Evolutionary conservation across 345 rosid species (phyloP).

Genomic region (Brassica carinata): DNA sequence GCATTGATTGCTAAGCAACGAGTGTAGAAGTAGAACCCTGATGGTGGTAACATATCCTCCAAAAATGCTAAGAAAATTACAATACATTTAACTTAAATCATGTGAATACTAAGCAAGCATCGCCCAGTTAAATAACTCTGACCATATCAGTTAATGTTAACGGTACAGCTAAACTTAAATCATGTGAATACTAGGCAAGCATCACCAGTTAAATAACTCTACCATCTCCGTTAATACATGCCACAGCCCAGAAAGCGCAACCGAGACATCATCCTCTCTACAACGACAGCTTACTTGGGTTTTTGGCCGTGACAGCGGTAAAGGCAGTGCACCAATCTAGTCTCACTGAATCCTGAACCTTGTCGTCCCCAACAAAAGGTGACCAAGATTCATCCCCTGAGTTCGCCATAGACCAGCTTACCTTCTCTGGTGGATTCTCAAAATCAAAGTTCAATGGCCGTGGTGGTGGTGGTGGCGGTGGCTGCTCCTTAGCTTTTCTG

Average conservation of each 20-base stretch:
- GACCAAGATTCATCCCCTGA: slow-evolving; percentile 48
- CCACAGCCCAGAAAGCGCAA: neutral
- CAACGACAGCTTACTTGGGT: slow-evolving; percentile 26
- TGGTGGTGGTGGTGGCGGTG: neutral
- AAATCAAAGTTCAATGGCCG: slow-evolving; percentile 52
- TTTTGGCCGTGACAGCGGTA: slow-evolving; percentile 33
- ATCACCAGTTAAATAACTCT: neutral
- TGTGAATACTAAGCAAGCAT: slow-evolving; percentile 7
- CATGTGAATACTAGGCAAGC: slow-evolving; percentile 4
- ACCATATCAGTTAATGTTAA: slow-evolving; percentile 13
- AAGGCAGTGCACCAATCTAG: slow-evolving; percentile 58
- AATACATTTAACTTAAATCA: neutral
- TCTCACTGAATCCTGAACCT: slow-evolving; percentile 47
- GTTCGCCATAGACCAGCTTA: slow-evolving; percentile 55
- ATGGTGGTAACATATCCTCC: neutral
- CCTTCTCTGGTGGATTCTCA: slow-evolving; percentile 50
- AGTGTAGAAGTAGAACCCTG: neutral
- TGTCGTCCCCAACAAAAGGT: slow-evolving; percentile 45
- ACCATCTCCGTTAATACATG: slow-evolving; percentile 4
- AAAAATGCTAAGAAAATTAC: neutral
- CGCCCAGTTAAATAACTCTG: neutral
- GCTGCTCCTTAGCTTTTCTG: slow-evolving; percentile 22
- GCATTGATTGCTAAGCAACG: neutral
- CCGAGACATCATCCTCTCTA: neutral
- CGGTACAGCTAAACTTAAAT: neutral